Evolutionary conservation across 1,139 yeast species (phyloP).

Genomic region (Suhomyces chickasaworum): DNA sequence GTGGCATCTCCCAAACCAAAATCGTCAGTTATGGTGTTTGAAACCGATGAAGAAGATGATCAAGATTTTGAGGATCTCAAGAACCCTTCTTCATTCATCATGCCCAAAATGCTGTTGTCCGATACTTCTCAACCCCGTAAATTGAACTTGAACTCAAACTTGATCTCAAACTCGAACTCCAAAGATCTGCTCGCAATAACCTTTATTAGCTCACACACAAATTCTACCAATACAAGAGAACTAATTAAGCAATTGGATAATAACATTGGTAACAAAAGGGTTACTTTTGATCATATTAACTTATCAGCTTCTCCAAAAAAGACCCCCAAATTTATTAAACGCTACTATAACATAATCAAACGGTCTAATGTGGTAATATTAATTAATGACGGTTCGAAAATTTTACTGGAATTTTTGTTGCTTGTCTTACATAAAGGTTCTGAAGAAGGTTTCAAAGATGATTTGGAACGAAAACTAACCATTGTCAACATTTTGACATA

Average conservation of each 20-base stretch:
- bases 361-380: slow-evolving; percentile 36
- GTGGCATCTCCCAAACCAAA: slow-evolving; percentile 17
- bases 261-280: slow-evolving; percentile 10
- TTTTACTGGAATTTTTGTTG: slow-evolving; percentile 30
- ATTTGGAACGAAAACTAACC: slow-evolving; percentile 25
- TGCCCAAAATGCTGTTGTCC: slow-evolving; percentile 36
- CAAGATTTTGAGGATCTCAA: slow-evolving; percentile 27
- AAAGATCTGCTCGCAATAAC: slow-evolving; percentile 23
- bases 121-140: neutral
- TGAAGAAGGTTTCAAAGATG: neutral
- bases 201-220: slow-evolving; percentile 23
- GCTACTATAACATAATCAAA: slow-evolving; percentile 14
- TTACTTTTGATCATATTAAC: slow-evolving; percentile 23
- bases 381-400: slow-evolving; percentile 44
- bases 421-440: slow-evolving; percentile 10
- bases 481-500: slow-evolving; percentile 45
- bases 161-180: no score
- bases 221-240: slow-evolving; percentile 23
- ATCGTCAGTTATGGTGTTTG: slow-evolving; percentile 39
- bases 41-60: slow-evolving; percentile 46
- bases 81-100: slow-evolving; percentile 32
- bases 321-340: slow-evolving; percentile 9
- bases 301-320: slow-evolving; percentile 3
- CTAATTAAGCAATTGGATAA: slow-evolving; percentile 23
- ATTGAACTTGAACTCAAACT: no score